Conservation (phyloP, 495 filamentous ascomycete species). For the Penicillium simplicissimum region DNA sequence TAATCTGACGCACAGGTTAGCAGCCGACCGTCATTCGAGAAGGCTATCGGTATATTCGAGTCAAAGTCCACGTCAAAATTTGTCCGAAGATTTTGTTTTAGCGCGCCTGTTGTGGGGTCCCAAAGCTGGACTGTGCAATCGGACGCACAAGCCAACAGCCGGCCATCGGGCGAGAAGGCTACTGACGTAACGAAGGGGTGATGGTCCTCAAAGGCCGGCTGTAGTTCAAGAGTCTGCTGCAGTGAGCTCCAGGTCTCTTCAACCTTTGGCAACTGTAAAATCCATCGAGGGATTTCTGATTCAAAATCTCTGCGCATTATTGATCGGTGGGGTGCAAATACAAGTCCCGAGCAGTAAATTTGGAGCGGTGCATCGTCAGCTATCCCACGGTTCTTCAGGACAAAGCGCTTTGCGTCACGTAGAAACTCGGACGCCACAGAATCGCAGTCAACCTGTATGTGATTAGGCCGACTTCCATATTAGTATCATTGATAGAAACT, state of each 20-base stretch:
- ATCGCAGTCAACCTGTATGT: conserved; percentile 12
- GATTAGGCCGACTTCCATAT: no score
- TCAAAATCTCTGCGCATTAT: conserved; percentile 22
- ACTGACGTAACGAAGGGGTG: conserved; percentile 11
- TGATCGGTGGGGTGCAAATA: conserved; percentile 35
- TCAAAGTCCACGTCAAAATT: no score
- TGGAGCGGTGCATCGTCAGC: conserved; percentile 28
- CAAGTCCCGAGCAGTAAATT: conserved; percentile 24
- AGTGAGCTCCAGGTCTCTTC: conserved; percentile 11
- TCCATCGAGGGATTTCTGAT: conserved; percentile 14
- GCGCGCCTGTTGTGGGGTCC: no score
- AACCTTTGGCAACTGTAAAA: conserved; percentile 8
- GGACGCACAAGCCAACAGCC: no score
- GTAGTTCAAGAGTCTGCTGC: no score
- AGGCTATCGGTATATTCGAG: no score
- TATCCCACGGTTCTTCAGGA: conserved; percentile 29
- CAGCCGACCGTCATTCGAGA: no score
- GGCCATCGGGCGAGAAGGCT: no score
- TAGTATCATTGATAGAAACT: background rate
- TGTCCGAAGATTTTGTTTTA: no score
- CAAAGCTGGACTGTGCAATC: no score
- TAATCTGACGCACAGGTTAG: no score
- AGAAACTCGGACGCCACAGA: conserved; percentile 7
- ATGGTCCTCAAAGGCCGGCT: conserved; percentile 23
- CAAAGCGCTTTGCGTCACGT: conserved; percentile 36